These are phyloP conservation scores for Sordariomycetes sp. DNA, from an alignment of 2,329 filamentous ascomycete species.

Conservation along the genomic window DNA sequence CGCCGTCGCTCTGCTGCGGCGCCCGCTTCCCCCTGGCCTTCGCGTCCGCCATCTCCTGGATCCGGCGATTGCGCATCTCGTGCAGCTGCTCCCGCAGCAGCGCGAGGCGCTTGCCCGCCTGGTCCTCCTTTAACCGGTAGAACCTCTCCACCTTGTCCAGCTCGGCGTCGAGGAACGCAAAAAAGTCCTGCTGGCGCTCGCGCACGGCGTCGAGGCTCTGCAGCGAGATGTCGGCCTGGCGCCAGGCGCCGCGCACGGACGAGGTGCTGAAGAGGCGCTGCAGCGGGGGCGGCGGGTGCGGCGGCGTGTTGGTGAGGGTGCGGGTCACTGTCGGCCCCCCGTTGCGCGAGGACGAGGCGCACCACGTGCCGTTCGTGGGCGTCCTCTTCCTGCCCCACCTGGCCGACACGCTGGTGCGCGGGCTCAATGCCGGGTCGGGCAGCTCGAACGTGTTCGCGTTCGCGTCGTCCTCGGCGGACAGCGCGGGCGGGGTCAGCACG, in stretches of 20 bases:
- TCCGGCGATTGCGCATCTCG: slow-evolving; percentile 77
- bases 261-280: slow-evolving; percentile 20
- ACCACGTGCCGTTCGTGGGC: not conserved
- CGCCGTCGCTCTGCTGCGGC: not conserved
- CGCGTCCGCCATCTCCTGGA: slow-evolving; percentile 47
- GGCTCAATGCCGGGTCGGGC: slow-evolving; percentile 36
- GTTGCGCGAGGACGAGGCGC: not conserved
- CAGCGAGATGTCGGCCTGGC: slow-evolving; percentile 27
- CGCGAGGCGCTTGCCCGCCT: slow-evolving; percentile 60
- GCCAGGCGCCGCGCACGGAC: slow-evolving; percentile 4
- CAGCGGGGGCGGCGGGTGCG: slow-evolving; percentile 10
- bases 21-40: not conserved
- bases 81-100: slow-evolving; percentile 74
- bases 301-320: slow-evolving; percentile 9
- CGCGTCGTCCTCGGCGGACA: slow-evolving; percentile 9
- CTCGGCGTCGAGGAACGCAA: slow-evolving; percentile 69
- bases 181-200: slow-evolving; percentile 71
- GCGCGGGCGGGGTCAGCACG: slow-evolving; percentile 22
- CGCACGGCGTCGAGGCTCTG: slow-evolving; percentile 49
- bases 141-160: slow-evolving; percentile 87
- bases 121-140: slow-evolving; percentile 76
- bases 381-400: not conserved
- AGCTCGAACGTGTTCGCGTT: slow-evolving; percentile 29
- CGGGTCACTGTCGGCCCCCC: not conserved
- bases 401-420: slow-evolving; percentile 6